A percentile compares a stretch with the other conserved stretches of the same genome.
Evolutionary conservation across 225 moss, liverwort and hornwort species (phyloP).

Genomic region (Takakia lepidozioides): DNA sequence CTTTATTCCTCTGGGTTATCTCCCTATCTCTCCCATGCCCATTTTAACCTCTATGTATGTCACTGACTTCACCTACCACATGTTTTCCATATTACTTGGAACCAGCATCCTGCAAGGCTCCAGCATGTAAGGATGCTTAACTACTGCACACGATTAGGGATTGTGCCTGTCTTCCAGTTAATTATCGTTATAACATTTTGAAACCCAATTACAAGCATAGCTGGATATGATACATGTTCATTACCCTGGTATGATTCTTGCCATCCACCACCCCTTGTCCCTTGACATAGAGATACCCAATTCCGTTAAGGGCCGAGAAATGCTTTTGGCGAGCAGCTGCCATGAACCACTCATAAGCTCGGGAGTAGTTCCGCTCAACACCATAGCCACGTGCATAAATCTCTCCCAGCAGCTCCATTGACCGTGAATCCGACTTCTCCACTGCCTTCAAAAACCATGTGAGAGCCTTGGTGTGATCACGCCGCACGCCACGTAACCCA

Average conservation of each 20-base stretch:
- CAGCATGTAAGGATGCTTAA: too few species aligned
- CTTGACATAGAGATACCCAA: conserved; percentile 61
- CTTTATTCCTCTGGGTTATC: too few species aligned
- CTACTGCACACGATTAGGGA: too few species aligned
- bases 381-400: conserved; percentile 69
- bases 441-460: conserved; percentile 60
- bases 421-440: conserved; percentile 49
- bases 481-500: conserved; percentile 52
- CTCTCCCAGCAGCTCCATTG: conserved; percentile 67
- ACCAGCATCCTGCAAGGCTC: too few species aligned
- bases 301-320: conserved; percentile 52
- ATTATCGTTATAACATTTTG: too few species aligned
- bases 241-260: conserved; percentile 55
- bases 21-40: too few species aligned
- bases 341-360: conserved; percentile 51
- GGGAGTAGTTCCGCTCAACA: conserved; percentile 54
- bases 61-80: too few species aligned
- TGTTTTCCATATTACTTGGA: too few species aligned
- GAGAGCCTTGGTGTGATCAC: conserved; percentile 52
- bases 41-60: too few species aligned
- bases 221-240: too few species aligned
- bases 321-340: conserved; percentile 53
- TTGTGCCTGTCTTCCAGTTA: too few species aligned
- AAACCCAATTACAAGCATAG: too few species aligned
- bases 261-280: conserved; percentile 59